Base-by-base conservation (phyloP, 2,329 filamentous ascomycete species). In the Tolypocladium endophyticum region DNA sequence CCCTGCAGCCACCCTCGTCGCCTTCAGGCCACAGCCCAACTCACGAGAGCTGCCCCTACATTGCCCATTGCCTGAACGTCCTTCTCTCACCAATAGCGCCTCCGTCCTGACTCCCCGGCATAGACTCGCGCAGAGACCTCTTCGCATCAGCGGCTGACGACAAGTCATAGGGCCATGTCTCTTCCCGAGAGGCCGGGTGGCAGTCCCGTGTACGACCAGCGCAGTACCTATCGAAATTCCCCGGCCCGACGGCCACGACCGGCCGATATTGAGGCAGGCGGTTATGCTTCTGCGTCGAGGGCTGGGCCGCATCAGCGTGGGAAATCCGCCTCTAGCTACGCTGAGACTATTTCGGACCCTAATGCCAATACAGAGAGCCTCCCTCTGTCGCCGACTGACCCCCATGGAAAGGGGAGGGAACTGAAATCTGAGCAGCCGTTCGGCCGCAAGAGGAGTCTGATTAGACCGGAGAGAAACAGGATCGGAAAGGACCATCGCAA, bases 401-500 rank as follows among this genome's bases (percentile, higher is more conserved):
- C 65, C 18, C 62, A 65, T 38, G 69, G 68, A 53, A 74, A 75
- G 41, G 61, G 72, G n/a, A 65, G 71, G 35, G 64, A 67, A 41
- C 64, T 60, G 20, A 62, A 63, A 50, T 63, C 64, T 62, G 68
- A 75, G 57, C 70, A 73, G 58, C 70, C 73, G 45, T 72, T 83
- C 61, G 70, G 76, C 62, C 86, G 92, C 67, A 97, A 97, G 76
- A 86, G 89, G 71, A 97, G 90, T 73, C 79, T 99, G 64, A 87
- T 99, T 70, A 83, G 89, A 62, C 94, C 94, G 0, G 94, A 99
- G 75, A 85, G 94, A 65, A 88, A 88, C 68, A 85, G 89, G 66
- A 90, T 96, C 66, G 89, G 92, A 66, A 86, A 82, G 64, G 89
- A 92, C 66, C 92, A 97, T 71, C 92, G 92, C 18, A 95, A 97